Evolutionary conservation across 2,329 filamentous ascomycete genomes (phyloP), one percentile per base, ranked within the genome.

Genomic region (Ceratocystis harringtonii): DNA sequence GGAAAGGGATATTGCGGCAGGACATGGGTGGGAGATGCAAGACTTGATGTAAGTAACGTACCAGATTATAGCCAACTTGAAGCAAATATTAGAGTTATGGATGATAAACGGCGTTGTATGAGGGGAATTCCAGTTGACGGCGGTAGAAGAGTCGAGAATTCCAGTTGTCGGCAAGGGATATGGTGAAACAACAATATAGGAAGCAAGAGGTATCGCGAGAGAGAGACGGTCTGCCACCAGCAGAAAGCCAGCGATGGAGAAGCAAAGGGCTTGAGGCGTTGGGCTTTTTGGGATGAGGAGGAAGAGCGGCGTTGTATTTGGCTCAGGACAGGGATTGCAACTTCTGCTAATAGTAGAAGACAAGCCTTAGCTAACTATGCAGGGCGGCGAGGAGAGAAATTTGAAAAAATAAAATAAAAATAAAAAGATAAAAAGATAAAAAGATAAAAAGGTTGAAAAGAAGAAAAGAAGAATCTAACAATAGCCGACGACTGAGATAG

Each of bases 301-400:
- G n/a, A 61, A 43, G 12, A 22, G 22, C 19, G 32, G 48, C 48
- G 48, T 19, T 19, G 8, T 50, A 50, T 19, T 22, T 25, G 28
- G 19, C 32, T 22, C 8, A 44, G 28, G 10, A 41, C 41, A 62
- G 60, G 43, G 60, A 52, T 48, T 57, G 10, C 22, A 17, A 17
- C 12, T 30, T 57, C 22, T 57, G 52, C 52, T 57, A 57, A 57
- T 57, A 63, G 17, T 32, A 50, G 44, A 63, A 52, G 43, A 63
- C 48, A 44, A 50, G 50, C 50, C 50, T 55, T 22, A 19, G 15
- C 19, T 55, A 15, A 15, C 19, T 19, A 55, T 55, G 22, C 52
- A 57, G 52, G 52, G 52, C 52, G 52, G 52, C 52, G 52, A 52
- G 52, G 32, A 17, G 32, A 62, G 44, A 22, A 63, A 63, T 32